Base-by-base conservation (phyloP, 768 basidiomycete species). In the Dentipellis fragilis region DNA sequence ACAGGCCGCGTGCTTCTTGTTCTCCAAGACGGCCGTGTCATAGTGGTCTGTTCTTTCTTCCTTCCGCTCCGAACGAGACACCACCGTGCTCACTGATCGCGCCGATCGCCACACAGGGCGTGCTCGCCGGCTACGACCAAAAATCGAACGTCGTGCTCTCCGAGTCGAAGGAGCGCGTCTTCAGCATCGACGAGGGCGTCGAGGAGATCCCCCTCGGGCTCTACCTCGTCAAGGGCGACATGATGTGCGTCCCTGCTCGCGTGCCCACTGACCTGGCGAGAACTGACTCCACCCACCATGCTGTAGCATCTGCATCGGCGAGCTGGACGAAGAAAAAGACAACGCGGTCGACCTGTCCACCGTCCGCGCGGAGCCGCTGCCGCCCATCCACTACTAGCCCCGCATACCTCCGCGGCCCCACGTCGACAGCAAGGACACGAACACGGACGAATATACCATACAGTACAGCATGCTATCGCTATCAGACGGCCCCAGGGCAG, bases 171-270 rank as follows among this genome's bases (percentile, higher is more conserved):
- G 96, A 99, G 68, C 84, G 95, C 63, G 84, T 97, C 36, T 98
- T 89, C 69, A 89, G 87, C 65, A 71, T 80, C 53, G 96, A 99
- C 14, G 89, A 90, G 64, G 88, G 89, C 40, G 93, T 96, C 23
- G 91, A 97, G 71, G 93, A 97, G 75, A 84, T 93, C 10, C 89
- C 92, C 0, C 76, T 98, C 22, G 96, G 96, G 0, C 76, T 98
- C 47, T 98, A 99, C 71, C 84, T 99, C 65, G 93, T 99, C 67
- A 93, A 97, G 65, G 96, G 96, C 2, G 96, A 99, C 68, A 93
- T 93, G 79, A 93, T 95, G 96, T 97, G 64, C 69, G 92, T 82
- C 39, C 6, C 10, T 22, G n/a, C 45, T 12, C 48, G 46, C 23
- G 53, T 23, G 29, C 29, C 6, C 3, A 29, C 6, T 29, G 29